These are phyloP conservation scores for Yamadazyma akitaensis DNA, from an alignment of 805 yeast genomes.

Conservation along the genomic window DNA sequence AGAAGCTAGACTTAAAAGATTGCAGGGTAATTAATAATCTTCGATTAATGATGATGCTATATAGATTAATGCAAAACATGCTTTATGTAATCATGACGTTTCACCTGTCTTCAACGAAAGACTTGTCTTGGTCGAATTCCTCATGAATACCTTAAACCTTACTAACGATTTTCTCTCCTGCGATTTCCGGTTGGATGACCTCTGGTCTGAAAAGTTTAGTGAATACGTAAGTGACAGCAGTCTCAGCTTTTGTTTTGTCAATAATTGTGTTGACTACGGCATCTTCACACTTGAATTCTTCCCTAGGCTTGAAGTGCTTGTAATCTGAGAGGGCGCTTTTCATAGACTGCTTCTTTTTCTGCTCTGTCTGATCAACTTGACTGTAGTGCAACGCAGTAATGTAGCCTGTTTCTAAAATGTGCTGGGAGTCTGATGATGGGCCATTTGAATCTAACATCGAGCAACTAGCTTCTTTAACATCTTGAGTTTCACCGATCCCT, in stretches of 20 bases:
- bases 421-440: neutral
- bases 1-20: conserved; percentile 64
- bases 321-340: conserved; percentile 60
- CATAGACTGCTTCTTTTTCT: conserved; percentile 41
- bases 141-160: neutral
- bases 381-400: conserved; percentile 53
- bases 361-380: conserved; percentile 27
- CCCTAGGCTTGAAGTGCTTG: conserved; percentile 56
- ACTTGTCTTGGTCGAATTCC: neutral
- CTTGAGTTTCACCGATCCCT: conserved; percentile 33
- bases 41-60: neutral
- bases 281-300: conserved; percentile 8
- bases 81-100: neutral
- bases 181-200: neutral
- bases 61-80: neutral
- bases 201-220: conserved; percentile 27
- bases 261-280: conserved; percentile 8
- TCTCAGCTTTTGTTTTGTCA: conserved; percentile 3
- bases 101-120: neutral
- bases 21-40: conserved; percentile 1
- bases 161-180: neutral
- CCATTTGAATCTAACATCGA: neutral
- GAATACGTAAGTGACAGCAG: conserved; percentile 36
- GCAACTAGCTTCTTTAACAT: neutral
- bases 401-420: conserved; percentile 34